phyloP scores from a whole-genome alignment of 805 yeast genomes.

The Saturnispora galanensis region DNA sequence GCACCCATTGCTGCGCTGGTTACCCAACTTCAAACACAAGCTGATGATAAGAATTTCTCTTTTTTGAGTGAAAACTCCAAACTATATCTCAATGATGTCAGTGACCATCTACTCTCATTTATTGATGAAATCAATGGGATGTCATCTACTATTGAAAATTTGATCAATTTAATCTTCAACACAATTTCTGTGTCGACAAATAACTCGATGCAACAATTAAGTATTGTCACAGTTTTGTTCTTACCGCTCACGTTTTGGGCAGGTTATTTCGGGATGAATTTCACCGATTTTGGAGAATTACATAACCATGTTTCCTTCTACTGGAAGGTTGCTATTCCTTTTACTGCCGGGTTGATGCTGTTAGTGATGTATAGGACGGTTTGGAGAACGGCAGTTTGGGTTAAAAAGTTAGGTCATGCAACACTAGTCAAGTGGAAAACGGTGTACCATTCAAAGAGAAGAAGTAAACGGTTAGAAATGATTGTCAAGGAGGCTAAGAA shows the following conservation, averaged over 20 bases:
- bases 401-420: background rate
- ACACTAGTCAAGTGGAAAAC: background rate
- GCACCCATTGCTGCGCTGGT: constrained; percentile 39
- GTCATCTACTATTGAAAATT: constrained; percentile 41
- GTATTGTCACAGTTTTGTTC: constrained; percentile 48
- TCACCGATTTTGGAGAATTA: constrained; percentile 32
- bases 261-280: constrained; percentile 54
- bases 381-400: constrained; percentile 7
- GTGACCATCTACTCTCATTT: constrained; percentile 43
- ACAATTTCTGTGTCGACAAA: constrained; percentile 47
- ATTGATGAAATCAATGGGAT: constrained; percentile 46
- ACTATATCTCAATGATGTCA: constrained; percentile 44
- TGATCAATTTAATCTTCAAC: constrained; percentile 45
- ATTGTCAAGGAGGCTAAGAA: background rate
- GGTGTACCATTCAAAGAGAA: background rate
- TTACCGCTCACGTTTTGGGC: constrained; percentile 52
- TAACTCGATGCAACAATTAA: constrained; percentile 43
- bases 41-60: constrained; percentile 15
- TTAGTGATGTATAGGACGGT: constrained; percentile 27
- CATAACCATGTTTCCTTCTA: constrained; percentile 32
- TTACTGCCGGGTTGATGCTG: constrained; percentile 28
- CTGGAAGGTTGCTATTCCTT: constrained; percentile 39
- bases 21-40: constrained; percentile 35
- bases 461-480: background rate
- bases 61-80: constrained; percentile 35